Evolutionary conservation across 2,329 filamentous ascomycete genomes (phyloP).

Genomic region (Aspergillus quadrilineatus): DNA sequence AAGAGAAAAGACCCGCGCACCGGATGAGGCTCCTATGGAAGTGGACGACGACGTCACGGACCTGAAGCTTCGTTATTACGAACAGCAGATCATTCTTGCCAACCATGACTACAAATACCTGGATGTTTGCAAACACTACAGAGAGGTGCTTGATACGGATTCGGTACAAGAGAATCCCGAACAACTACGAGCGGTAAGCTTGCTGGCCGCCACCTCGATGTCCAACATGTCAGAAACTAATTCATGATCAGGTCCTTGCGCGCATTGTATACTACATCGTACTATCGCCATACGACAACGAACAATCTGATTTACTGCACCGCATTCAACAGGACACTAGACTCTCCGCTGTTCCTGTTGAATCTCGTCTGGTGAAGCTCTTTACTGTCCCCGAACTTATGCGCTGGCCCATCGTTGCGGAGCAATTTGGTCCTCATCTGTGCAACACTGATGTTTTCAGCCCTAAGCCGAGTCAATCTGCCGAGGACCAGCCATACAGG

Average conservation of each 20-base stretch:
- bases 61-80: slow-evolving; percentile 92
- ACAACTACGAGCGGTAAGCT: slow-evolving; percentile 77
- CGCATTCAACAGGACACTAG: slow-evolving; percentile 84
- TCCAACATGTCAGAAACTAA: neutral
- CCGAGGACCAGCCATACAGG: slow-evolving; percentile 76
- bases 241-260: slow-evolving; percentile 69
- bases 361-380: slow-evolving; percentile 83
- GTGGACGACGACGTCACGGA: slow-evolving; percentile 90
- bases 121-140: slow-evolving; percentile 96
- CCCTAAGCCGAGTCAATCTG: slow-evolving; percentile 58
- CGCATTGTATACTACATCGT: slow-evolving; percentile 97
- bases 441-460: slow-evolving; percentile 89
- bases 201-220: neutral
- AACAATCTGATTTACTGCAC: slow-evolving; percentile 95
- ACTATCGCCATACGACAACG: slow-evolving; percentile 94
- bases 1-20: slow-evolving; percentile 70
- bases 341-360: slow-evolving; percentile 72
- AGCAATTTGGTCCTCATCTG: slow-evolving; percentile 84
- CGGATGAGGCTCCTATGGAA: slow-evolving; percentile 73
- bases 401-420: slow-evolving; percentile 93
- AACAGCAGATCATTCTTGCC: slow-evolving; percentile 91
- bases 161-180: slow-evolving; percentile 86
- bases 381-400: slow-evolving; percentile 97
- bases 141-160: slow-evolving; percentile 93
- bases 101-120: slow-evolving; percentile 98